Percentiles rank a stretch among this genome's conserved stretches.
Evolutionary conservation across 495 filamentous ascomycete genomes (phyloP).

Genomic region (Aspergillus biplanus): DNA sequence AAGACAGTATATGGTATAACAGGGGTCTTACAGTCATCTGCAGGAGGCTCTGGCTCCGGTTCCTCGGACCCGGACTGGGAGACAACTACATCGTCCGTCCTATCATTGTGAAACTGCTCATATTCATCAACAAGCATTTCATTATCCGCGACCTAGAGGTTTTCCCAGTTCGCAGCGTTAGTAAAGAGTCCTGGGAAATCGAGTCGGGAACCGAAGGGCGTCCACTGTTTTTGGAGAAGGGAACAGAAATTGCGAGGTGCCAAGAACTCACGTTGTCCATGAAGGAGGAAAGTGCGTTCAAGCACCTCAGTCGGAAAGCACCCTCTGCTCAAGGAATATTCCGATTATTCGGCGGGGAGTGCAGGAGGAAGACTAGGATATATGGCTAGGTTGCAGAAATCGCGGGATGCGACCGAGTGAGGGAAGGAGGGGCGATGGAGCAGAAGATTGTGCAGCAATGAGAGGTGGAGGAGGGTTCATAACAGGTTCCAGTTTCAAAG

Average conservation of each 20-base stretch:
- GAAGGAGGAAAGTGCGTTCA: constrained; percentile 40
- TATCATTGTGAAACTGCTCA: constrained; percentile 74
- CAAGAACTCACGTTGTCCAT: constrained; percentile 53
- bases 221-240: constrained; percentile 23
- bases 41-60: constrained; percentile 56
- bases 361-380: constrained; percentile 7
- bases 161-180: constrained; percentile 11
- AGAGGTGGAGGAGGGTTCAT: constrained; percentile 6
- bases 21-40: constrained; percentile 70
- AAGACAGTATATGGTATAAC: constrained; percentile 9
- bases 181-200: background rate
- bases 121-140: constrained; percentile 76
- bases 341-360: constrained; percentile 4
- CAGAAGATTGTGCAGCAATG: constrained; percentile 22
- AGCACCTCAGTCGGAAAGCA: constrained; percentile 35
- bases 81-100: constrained; percentile 84
- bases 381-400: constrained; percentile 11
- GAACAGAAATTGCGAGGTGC: constrained; percentile 27
- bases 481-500: constrained; percentile 26
- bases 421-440: constrained; percentile 11
- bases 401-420: constrained; percentile 6
- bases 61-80: constrained; percentile 66
- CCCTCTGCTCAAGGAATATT: constrained; percentile 21
- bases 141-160: constrained; percentile 46
- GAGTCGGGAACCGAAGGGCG: background rate